Evolutionary conservation across 768 basidiomycete species (phyloP).

Genomic region (Termitomyces sp.): DNA sequence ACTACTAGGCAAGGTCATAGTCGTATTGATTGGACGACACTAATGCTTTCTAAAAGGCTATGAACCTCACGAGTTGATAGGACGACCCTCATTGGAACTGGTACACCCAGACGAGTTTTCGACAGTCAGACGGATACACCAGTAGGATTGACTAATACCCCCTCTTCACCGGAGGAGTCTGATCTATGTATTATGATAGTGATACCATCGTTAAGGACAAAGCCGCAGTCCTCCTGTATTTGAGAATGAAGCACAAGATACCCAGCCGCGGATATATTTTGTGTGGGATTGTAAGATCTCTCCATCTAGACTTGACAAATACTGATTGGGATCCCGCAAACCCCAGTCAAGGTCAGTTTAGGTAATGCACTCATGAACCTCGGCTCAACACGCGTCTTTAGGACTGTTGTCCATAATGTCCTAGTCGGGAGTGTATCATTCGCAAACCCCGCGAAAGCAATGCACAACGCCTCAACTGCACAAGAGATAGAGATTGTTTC

Average conservation of each 20-base stretch:
- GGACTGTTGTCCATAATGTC: slow-evolving; percentile 72
- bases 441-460: slow-evolving; percentile 69
- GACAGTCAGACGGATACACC: slow-evolving; percentile 65
- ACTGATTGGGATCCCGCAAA: background rate
- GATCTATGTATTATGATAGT: slow-evolving; percentile 51
- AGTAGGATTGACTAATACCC: slow-evolving; percentile 37
- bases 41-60: slow-evolving; percentile 44
- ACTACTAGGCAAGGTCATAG: slow-evolving; percentile 45
- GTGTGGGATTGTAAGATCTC: slow-evolving; percentile 62
- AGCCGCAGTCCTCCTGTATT: slow-evolving; percentile 73
- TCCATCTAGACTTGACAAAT: background rate
- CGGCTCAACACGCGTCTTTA: slow-evolving; percentile 20
- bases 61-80: slow-evolving; percentile 70
- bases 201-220: slow-evolving; percentile 78
- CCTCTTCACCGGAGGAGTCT: background rate
- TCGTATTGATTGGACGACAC: background rate
- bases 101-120: slow-evolving; percentile 79
- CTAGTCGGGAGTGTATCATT: slow-evolving; percentile 78
- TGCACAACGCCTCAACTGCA: slow-evolving; percentile 80
- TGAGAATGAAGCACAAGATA: slow-evolving; percentile 78
- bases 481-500: slow-evolving; percentile 78
- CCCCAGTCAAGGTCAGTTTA: slow-evolving; percentile 18
- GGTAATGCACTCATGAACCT: background rate
- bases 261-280: slow-evolving; percentile 73
- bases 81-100: slow-evolving; percentile 65